Percentiles rank a stretch among this genome's conserved stretches.
Conservation (phyloP, 371 early-diverging fungal species). For the Coemansia sp. region DNA sequence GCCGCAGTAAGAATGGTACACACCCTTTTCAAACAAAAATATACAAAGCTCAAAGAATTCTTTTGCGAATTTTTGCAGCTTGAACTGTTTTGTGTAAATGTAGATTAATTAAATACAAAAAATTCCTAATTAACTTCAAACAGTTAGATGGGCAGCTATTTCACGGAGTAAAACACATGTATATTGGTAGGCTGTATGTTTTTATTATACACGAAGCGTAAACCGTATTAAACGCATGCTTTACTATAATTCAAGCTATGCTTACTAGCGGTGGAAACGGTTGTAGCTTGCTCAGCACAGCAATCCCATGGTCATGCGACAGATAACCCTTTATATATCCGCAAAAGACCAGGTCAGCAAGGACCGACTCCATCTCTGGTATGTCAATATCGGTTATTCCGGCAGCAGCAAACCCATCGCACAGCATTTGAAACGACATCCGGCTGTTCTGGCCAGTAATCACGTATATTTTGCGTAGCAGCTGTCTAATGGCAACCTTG, state of each 20-base stretch:
- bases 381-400: slow-evolving; percentile 49
- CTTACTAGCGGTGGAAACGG: slow-evolving; percentile 66
- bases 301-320: slow-evolving; percentile 71
- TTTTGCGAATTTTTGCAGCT: too few relatives aligned
- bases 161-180: too few relatives aligned
- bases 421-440: slow-evolving; percentile 22
- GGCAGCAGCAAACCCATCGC: slow-evolving; percentile 43
- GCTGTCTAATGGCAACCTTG: slow-evolving; percentile 65
- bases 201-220: too few relatives aligned
- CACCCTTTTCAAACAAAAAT: too few relatives aligned
- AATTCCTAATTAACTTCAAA: not conserved
- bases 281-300: slow-evolving; percentile 72
- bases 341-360: slow-evolving; percentile 57
- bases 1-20: too few relatives aligned
- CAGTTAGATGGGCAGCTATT: too few relatives aligned
- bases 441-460: slow-evolving; percentile 22
- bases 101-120: not conserved
- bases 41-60: too few relatives aligned
- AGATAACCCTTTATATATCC: slow-evolving; percentile 86
- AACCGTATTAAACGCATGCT: too few relatives aligned
- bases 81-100: too few relatives aligned
- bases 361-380: slow-evolving; percentile 59
- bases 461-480: slow-evolving; percentile 63
- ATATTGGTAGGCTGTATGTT: too few relatives aligned
- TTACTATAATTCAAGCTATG: not conserved